Base-by-base conservation (phyloP, 345 rosid genomes). In the Eucalyptus virginea region DNA sequence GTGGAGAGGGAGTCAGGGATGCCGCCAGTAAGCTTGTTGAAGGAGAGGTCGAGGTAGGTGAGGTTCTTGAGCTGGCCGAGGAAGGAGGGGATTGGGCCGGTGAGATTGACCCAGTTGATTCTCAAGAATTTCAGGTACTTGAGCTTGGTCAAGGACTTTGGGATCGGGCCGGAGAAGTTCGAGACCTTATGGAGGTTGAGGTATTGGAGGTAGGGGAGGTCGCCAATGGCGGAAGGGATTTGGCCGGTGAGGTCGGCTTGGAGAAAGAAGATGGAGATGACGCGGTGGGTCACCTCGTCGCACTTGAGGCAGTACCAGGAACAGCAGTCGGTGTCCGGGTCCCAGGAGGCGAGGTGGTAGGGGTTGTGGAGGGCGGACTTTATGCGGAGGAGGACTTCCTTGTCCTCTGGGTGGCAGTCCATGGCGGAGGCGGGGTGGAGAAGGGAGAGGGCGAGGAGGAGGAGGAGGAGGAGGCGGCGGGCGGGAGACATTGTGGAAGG, bases 141-240 rank as follows among this genome's bases (percentile, higher is more conserved):
- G 87, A 89, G 90, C 49, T 40, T 86, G 85, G 86, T 48, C 54
- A 88, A 42, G 85, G 89, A 37, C 52, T 87, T 52, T 26, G 65
- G 77, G 86, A 90, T 90, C 19, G 91, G 85, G 60, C 89, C 91
- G n/a, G 91, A 30, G 89, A 90, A 47, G 85, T 90, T 83, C 26
- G 91, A 34, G 50, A 80, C 87, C 86, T 87, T 83, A 62, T 49
- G 86, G 86, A 90, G 44, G 47, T 4, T 21, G 65, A 90, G 48
- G 42, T 9, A 4, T 17, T 40, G 19, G 87, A 90, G 91, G 89
- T 90, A 62, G 42, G 89, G 72, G 86, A 90, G 89, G 54, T 90
- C 67, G 50, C 91, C 88, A 16, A 88, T 56, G 72, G 62, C 86
- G 13, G 65, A 45, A 9, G 91, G 89, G 32, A 88, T 48, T 30